Conservation (phyloP, 2,329 filamentous ascomycete genomes). For the Xylaria hypoxylon region DNA sequence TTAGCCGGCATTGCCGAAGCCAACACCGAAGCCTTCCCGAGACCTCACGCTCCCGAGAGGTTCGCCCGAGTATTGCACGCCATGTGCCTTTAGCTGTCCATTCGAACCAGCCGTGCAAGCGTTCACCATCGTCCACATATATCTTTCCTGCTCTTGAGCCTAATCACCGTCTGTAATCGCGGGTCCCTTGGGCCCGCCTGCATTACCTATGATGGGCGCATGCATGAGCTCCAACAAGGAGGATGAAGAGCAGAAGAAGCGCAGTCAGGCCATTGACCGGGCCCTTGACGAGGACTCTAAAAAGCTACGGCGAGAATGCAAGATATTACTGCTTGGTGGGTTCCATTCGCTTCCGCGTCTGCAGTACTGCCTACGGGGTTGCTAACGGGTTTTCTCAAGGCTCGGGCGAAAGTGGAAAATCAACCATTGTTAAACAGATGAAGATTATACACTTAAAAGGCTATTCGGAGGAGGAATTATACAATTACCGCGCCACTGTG, state of each 20-base stretch:
- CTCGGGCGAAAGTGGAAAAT: slow-evolving; percentile 98
- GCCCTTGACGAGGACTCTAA: slow-evolving; percentile 94
- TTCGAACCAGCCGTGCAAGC: slow-evolving; percentile 24
- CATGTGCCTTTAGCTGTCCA: slow-evolving; percentile 37
- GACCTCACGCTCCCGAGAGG: slow-evolving; percentile 10
- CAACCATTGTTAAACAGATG: slow-evolving; percentile 99
- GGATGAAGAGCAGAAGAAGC: slow-evolving; percentile 93
- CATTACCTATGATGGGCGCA: slow-evolving; percentile 75
- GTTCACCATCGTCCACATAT: slow-evolving; percentile 16
- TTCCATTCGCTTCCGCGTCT: neutral
- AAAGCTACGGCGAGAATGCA: slow-evolving; percentile 95
- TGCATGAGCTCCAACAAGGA: slow-evolving; percentile 92
- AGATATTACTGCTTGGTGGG: slow-evolving; percentile 92
- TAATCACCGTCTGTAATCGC: slow-evolving; percentile 20
- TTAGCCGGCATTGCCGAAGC: slow-evolving; percentile 25
- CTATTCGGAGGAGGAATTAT: slow-evolving; percentile 92
- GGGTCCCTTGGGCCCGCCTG: slow-evolving; percentile 34
- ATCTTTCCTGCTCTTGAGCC: slow-evolving; percentile 6
- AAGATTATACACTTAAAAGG: slow-evolving; percentile 99
- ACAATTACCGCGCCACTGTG: slow-evolving; percentile 93
- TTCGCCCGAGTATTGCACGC: slow-evolving; percentile 12
- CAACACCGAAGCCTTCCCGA: slow-evolving; percentile 21
- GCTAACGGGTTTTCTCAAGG: slow-evolving; percentile 59
- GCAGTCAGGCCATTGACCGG: slow-evolving; percentile 95
- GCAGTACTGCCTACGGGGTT: neutral